Evolutionary conservation across 495 filamentous ascomycete species (phyloP), one percentile per base, ranked within the genome.

Genomic region (Venustampulla echinocandica): DNA sequence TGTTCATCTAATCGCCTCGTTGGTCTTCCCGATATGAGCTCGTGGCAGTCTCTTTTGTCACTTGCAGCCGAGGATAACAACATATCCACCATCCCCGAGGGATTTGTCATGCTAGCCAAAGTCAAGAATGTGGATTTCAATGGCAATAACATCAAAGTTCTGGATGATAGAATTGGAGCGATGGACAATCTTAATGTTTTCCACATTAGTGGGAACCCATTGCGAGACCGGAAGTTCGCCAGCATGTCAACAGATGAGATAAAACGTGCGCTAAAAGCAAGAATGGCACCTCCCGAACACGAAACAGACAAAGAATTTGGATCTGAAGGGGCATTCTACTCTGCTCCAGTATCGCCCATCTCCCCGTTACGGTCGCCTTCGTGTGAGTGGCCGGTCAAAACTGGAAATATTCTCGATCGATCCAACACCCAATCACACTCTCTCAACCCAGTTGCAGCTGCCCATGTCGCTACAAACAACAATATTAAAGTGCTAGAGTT

Each of bases 201-300:
- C 30, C 76, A 76, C 10, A 70, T 98, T 27, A 78, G 80, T 36
- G 87, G 86, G 11, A 98, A 98, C 57, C 92, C 92, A 4, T 64
- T 98, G 10, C 70, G 82, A 35, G 89, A 95, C 53, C 87, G 84
- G 53, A 93, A 85, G 60, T 84, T 92, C 44, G 68, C 89, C 23
- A 81, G 69, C 17, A 84, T 95, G 71, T 70, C 72, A 19, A 87
- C 85, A 0, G 85, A 87, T 15, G 84, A 89, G 42, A 62, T 98
- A 55, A 95, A 95, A 65, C 73, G 72, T 33, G 80, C 82, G 52
- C 68, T 98, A 40, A 77, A 75, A 25, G 72, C 72, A 30, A 76
- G 86, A 17, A 68, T 92, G 34, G 77, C 82, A 44, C 82, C 85
- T 2, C 41, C 49, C 1, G 60, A 65, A 22, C 36, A 49, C 1